Conservation (phyloP, 2,329 filamentous ascomycete genomes). For the Ophiocordyceps australis region DNA sequence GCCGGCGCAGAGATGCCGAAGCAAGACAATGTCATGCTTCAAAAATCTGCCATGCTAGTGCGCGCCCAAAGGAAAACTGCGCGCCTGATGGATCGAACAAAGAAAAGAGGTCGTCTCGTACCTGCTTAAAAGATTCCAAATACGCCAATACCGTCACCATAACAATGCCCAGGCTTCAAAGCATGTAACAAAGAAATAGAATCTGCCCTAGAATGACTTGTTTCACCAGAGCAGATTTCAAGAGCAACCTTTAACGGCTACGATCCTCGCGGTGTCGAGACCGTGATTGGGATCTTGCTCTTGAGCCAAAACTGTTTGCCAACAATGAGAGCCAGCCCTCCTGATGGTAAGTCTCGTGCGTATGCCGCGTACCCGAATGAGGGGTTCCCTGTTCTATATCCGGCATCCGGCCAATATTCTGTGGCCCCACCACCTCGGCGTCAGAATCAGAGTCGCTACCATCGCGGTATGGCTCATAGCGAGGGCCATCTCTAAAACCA, state of each 20-base stretch:
- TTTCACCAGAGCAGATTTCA: too few species aligned
- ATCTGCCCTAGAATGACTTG: too few species aligned
- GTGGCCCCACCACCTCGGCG: conserved; percentile 15
- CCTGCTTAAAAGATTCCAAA: conserved; percentile 1
- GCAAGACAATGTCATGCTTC: too few species aligned
- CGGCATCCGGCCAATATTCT: conserved; percentile 11
- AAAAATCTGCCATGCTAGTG: too few species aligned
- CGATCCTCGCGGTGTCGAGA: conserved; percentile 9
- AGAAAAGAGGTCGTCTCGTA: neutral
- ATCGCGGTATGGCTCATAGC: conserved; percentile 36
- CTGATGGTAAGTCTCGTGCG: conserved; percentile 7
- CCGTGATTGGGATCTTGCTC: conserved; percentile 6
- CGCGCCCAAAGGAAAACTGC: too few species aligned
- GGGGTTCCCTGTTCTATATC: conserved; percentile 26
- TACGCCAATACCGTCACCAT: conserved; percentile 2
- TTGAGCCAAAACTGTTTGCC: conserved; percentile 10
- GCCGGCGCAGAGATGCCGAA: too few species aligned
- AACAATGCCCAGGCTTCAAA: neutral
- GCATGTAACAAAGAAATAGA: too few species aligned
- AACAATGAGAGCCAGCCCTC: conserved; percentile 20
- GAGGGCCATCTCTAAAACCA: conserved; percentile 28
- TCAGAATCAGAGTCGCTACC: conserved; percentile 26
- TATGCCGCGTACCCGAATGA: conserved; percentile 5
- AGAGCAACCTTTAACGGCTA: conserved; percentile 2
- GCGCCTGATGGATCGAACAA: neutral